Evolutionary conservation across 352 stramenopile species (phyloP).

Genomic region (Globisporangium abappressorium): DNA sequence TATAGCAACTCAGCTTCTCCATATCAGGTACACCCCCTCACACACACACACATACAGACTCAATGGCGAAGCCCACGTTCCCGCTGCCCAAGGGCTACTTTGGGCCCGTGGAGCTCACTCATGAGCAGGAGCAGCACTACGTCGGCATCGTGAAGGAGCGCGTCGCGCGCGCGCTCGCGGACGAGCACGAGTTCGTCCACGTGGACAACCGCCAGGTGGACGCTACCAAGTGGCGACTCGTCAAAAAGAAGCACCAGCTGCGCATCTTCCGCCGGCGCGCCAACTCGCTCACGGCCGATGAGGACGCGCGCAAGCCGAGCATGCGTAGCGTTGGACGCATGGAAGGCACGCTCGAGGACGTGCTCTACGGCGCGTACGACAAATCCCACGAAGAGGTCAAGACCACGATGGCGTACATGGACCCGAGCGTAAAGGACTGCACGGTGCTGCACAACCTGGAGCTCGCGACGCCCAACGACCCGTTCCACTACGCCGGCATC

Average conservation of each 20-base stretch:
- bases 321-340: constrained; percentile 39
- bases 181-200: constrained; percentile 28
- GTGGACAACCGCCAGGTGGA: constrained; percentile 31
- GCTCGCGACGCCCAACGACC: constrained; percentile 28
- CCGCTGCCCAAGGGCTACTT: constrained; percentile 31
- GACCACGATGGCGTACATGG: constrained; percentile 30
- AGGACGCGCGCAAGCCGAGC: constrained; percentile 10
- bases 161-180: constrained; percentile 26
- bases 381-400: constrained; percentile 34
- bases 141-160: constrained; percentile 21
- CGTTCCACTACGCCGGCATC: constrained; percentile 43
- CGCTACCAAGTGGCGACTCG: constrained; percentile 40
- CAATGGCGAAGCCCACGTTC: constrained; percentile 10
- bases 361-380: constrained; percentile 44
- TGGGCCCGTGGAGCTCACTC: constrained; percentile 22
- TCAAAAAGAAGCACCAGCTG: constrained; percentile 31
- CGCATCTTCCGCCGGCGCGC: constrained; percentile 34
- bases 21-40: not conserved
- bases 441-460: constrained; percentile 41
- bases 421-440: constrained; percentile 29
- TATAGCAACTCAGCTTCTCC: no score
- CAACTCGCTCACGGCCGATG: not conserved
- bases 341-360: constrained; percentile 43
- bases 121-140: constrained; percentile 30
- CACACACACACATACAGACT: no score